Conservation (phyloP, 1,139 yeast genomes). For the Petasospora rhodanensis region DNA sequence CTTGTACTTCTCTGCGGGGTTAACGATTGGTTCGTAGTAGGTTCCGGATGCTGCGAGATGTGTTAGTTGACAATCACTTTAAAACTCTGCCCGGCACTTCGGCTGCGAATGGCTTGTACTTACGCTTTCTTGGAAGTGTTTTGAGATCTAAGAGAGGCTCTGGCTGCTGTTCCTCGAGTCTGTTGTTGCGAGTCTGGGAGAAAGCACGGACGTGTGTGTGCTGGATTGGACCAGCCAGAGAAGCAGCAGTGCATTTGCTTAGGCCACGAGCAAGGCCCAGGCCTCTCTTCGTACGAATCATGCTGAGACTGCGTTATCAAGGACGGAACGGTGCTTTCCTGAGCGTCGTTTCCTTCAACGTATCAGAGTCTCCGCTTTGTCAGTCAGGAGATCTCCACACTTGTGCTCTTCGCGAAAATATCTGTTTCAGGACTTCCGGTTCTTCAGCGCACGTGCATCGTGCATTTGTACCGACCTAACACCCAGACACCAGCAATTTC, state of each 20-base stretch:
- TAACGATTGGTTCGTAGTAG: conserved; percentile 56
- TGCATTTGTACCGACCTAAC: too few species aligned
- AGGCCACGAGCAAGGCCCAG: too few species aligned
- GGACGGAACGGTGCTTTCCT: too few species aligned
- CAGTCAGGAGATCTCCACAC: too few species aligned
- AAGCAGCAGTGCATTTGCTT: not conserved
- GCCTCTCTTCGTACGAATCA: too few species aligned
- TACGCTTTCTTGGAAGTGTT: conserved; percentile 20
- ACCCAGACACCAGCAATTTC: too few species aligned
- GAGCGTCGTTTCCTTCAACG: too few species aligned
- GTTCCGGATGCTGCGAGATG: conserved; percentile 26
- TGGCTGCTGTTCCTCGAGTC: conserved; percentile 8
- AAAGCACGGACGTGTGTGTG: conserved; percentile 1
- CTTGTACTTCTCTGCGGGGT: conserved; percentile 74
- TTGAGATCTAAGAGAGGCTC: conserved; percentile 18
- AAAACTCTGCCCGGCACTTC: not conserved
- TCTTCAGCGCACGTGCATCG: too few species aligned
- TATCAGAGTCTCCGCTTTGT: too few species aligned
- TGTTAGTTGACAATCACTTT: conserved; percentile 2
- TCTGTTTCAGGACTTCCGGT: too few species aligned
- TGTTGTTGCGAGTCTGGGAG: conserved; percentile 4
- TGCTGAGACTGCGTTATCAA: too few species aligned
- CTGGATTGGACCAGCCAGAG: not conserved
- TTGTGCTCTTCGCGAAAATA: too few species aligned
- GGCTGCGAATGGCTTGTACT: not conserved